Evolutionary conservation across 164 flowering plant genomes (phyloP).

Genomic region (Macadamia integrifolia): DNA sequence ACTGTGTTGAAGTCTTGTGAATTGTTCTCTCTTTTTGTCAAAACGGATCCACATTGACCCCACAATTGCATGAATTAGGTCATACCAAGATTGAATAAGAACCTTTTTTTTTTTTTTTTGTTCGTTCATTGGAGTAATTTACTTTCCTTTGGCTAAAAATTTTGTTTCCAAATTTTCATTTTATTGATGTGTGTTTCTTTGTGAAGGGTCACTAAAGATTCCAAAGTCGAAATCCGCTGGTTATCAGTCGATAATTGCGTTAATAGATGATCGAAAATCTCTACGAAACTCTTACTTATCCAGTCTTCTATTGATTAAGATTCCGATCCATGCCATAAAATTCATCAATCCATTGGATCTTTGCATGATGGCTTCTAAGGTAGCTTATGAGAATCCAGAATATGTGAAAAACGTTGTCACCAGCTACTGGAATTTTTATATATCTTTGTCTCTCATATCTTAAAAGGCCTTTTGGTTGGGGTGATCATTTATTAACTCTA

Average conservation of each 20-base stretch:
- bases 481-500: not conserved
- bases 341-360: slow-evolving; percentile 15
- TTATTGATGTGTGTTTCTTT: not conserved
- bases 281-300: slow-evolving; percentile 2
- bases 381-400: slow-evolving; percentile 38
- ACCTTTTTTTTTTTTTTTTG: too few species aligned
- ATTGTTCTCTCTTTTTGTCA: too few species aligned
- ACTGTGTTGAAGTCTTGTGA: too few species aligned
- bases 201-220: slow-evolving; percentile 13
- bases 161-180: not conserved
- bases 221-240: slow-evolving; percentile 9
- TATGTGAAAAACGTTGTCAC: slow-evolving; percentile 20
- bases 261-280: slow-evolving; percentile 18
- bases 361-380: slow-evolving; percentile 41
- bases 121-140: too few species aligned
- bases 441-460: not conserved
- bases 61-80: too few species aligned
- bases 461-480: not conserved
- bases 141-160: too few species aligned
- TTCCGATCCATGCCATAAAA: not conserved
- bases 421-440: slow-evolving; percentile 27
- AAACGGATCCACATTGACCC: too few species aligned
- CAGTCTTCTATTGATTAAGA: not conserved
- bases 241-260: slow-evolving; percentile 10
- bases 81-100: too few species aligned